Conservation (phyloP, 495 filamentous ascomycete species). For the Monascus purpureus region DNA sequence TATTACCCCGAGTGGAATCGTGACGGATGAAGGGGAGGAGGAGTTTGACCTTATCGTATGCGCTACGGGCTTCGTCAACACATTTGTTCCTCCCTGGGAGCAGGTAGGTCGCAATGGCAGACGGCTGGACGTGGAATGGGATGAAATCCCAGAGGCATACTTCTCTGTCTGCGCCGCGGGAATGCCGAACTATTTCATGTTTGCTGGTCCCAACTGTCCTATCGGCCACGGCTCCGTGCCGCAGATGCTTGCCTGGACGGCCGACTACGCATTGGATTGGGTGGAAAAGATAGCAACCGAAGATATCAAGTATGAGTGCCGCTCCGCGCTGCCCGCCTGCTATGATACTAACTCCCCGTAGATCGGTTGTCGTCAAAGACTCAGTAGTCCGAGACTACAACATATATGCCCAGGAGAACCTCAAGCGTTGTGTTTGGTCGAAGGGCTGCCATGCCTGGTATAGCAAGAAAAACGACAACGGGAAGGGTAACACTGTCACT, state of each 20-base stretch:
- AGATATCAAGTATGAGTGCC: constrained; percentile 22
- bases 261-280: constrained; percentile 30
- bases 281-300: constrained; percentile 26
- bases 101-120: constrained; percentile 18
- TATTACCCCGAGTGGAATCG: constrained; percentile 35
- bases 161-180: constrained; percentile 20
- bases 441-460: constrained; percentile 33
- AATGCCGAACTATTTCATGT: constrained; percentile 35
- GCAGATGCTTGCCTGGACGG: constrained; percentile 31
- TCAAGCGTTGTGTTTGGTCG: constrained; percentile 29
- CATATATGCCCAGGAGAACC: constrained; percentile 18
- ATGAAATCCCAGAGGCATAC: constrained; percentile 17
- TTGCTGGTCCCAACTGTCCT: constrained; percentile 41
- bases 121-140: constrained; percentile 10
- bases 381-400: constrained; percentile 25
- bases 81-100: constrained; percentile 19
- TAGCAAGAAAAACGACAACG: constrained; percentile 19
- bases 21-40: constrained; percentile 8
- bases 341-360: constrained; percentile 1
- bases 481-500: constrained; percentile 20
- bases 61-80: constrained; percentile 33
- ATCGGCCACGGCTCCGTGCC: constrained; percentile 40
- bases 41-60: constrained; percentile 36
- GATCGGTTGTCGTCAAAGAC: constrained; percentile 18
- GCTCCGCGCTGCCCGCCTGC: neutral